Evolutionary conservation across 2,329 filamentous ascomycete genomes (phyloP).

Genomic region (Aspergillus sclerotialis): DNA sequence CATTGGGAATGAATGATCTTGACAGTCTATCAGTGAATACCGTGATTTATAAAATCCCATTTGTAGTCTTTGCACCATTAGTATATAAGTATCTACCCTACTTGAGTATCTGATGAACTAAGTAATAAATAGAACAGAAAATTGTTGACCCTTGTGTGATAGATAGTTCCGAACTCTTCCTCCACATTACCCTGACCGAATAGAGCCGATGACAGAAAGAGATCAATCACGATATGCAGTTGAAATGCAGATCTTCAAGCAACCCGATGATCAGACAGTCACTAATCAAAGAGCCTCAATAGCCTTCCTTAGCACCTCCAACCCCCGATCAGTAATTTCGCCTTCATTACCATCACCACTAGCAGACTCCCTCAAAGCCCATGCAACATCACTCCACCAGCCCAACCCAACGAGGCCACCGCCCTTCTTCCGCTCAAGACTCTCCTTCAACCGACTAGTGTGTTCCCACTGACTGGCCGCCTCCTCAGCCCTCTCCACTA

Average conservation of each 20-base stretch:
- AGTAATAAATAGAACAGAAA: too few species aligned
- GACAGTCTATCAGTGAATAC: too few species aligned
- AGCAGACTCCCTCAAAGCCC: slow-evolving; percentile 56
- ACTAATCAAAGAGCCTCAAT: slow-evolving; percentile 51
- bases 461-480: slow-evolving; percentile 93
- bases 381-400: slow-evolving; percentile 78
- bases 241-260: too few species aligned
- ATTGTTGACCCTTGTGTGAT: too few species aligned
- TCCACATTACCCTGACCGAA: too few species aligned
- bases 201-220: too few species aligned
- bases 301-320: slow-evolving; percentile 52
- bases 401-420: slow-evolving; percentile 79
- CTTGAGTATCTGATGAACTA: too few species aligned
- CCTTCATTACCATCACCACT: slow-evolving; percentile 21
- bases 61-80: background rate
- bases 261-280: too few species aligned
- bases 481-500: slow-evolving; percentile 80
- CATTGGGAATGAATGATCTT: too few species aligned
- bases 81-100: too few species aligned
- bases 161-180: too few species aligned
- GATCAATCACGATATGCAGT: too few species aligned
- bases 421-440: slow-evolving; percentile 70
- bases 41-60: background rate
- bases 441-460: slow-evolving; percentile 82
- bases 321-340: slow-evolving; percentile 41